Evolutionary conservation across 2,329 filamentous ascomycete species (phyloP).

Genomic region (Aspergillus texensis): DNA sequence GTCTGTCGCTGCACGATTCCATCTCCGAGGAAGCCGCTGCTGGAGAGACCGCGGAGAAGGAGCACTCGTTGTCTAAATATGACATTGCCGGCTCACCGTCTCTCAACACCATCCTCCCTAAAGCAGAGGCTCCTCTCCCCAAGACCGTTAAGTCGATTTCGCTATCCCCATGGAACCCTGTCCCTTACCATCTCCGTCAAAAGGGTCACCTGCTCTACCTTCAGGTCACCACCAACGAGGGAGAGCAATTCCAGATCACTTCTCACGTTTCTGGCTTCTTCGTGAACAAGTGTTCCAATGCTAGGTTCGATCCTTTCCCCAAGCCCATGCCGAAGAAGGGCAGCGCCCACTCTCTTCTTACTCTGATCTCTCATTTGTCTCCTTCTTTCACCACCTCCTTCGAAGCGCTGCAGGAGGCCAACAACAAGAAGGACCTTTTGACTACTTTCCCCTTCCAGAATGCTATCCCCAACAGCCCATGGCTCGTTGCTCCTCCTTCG

Average conservation of each 20-base stretch:
- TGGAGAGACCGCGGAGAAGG: slow-evolving; percentile 43
- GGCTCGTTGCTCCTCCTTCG: slow-evolving; percentile 73
- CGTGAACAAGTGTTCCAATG: slow-evolving; percentile 93
- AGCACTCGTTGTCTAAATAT: slow-evolving; percentile 69
- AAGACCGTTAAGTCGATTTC: slow-evolving; percentile 90
- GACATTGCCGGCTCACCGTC: slow-evolving; percentile 72
- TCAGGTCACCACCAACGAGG: slow-evolving; percentile 85
- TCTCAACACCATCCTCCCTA: slow-evolving; percentile 72
- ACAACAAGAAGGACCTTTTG: slow-evolving; percentile 81
- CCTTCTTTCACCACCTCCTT: slow-evolving; percentile 80
- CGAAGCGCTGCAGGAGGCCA: slow-evolving; percentile 77
- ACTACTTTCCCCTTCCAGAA: slow-evolving; percentile 96
- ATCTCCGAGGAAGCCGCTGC: slow-evolving; percentile 57
- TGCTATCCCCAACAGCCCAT: slow-evolving; percentile 86
- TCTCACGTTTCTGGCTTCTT: slow-evolving; percentile 93
- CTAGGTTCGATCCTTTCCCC: slow-evolving; percentile 90
- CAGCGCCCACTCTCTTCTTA: slow-evolving; percentile 82
- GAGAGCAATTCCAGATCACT: slow-evolving; percentile 92
- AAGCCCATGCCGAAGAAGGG: slow-evolving; percentile 75
- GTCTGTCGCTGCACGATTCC: slow-evolving; percentile 82
- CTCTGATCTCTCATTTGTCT: slow-evolving; percentile 76
- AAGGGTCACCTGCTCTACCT: slow-evolving; percentile 93
- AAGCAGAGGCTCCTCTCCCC: slow-evolving; percentile 67
- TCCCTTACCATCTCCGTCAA: slow-evolving; percentile 85
- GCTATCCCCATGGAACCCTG: slow-evolving; percentile 94